Conservation (phyloP, 2,329 filamentous ascomycete species). For the Nigrospora osmanthi region DNA sequence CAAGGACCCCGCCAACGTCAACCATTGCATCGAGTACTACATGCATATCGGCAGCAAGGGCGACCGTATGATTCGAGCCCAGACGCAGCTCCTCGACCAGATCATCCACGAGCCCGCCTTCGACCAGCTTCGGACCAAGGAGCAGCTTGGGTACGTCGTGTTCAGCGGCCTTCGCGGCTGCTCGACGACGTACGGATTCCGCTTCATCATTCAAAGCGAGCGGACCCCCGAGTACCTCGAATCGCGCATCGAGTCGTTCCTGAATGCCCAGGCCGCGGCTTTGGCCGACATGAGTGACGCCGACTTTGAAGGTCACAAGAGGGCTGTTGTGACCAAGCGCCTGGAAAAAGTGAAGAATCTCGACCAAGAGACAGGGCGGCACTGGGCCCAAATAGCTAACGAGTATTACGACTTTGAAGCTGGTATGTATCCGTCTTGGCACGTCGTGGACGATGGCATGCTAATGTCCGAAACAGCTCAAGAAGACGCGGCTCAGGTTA, state of each 20-base stretch:
- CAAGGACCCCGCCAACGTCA: slow-evolving; percentile 82
- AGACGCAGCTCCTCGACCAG: slow-evolving; percentile 75
- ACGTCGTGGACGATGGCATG: slow-evolving; percentile 48
- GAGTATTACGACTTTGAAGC: slow-evolving; percentile 88
- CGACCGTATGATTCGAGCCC: slow-evolving; percentile 65
- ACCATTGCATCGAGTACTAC: slow-evolving; percentile 76
- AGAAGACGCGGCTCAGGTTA: slow-evolving; percentile 72
- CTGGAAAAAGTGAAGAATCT: slow-evolving; percentile 92
- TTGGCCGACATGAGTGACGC: slow-evolving; percentile 53
- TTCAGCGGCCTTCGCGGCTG: slow-evolving; percentile 70
- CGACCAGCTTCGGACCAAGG: slow-evolving; percentile 90
- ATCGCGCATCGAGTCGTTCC: slow-evolving; percentile 76
- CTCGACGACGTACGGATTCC: slow-evolving; percentile 74
- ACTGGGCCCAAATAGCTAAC: slow-evolving; percentile 78
- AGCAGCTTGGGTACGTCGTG: slow-evolving; percentile 95
- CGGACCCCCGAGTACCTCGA: slow-evolving; percentile 78
- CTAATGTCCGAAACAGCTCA: slow-evolving; percentile 81
- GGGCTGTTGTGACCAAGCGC: slow-evolving; percentile 77
- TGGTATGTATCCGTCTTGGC: slow-evolving; percentile 46
- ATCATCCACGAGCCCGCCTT: slow-evolving; percentile 91
- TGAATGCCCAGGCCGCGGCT: not conserved
- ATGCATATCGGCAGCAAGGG: slow-evolving; percentile 62
- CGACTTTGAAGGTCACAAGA: slow-evolving; percentile 87
- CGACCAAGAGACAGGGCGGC: slow-evolving; percentile 70
- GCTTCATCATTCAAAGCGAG: slow-evolving; percentile 91